These are phyloP conservation scores for Trifolium repens DNA, from an alignment of 306 rosid species.

Conservation along the genomic window DNA sequence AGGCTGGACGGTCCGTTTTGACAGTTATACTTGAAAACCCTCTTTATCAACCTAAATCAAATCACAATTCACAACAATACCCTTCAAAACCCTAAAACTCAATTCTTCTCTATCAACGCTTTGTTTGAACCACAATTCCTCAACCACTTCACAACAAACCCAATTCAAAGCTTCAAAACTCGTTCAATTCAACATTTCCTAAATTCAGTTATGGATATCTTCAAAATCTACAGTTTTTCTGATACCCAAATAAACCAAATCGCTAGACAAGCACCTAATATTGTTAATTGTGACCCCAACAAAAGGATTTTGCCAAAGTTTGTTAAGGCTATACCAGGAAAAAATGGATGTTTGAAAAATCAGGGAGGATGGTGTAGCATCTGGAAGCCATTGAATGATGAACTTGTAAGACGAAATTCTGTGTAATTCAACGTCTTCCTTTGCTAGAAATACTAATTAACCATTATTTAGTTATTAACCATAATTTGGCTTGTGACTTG, in stretches of 20 bases:
- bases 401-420: no score
- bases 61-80: no score
- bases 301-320: slow-evolving; percentile 17
- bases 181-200: slow-evolving; percentile 33
- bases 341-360: no score
- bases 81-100: no score
- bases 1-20: no score
- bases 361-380: no score
- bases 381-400: no score
- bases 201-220: background rate
- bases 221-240: slow-evolving; percentile 1
- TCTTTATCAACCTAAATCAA: background rate
- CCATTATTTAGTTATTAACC: background rate
- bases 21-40: background rate
- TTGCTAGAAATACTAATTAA: background rate
- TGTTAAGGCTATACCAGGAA: no score
- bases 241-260: background rate
- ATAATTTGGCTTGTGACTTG: background rate
- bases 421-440: background rate
- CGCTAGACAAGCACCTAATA: no score
- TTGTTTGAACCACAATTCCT: no score
- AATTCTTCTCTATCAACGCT: no score
- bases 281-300: background rate
- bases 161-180: slow-evolving; percentile 39
- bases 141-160: slow-evolving; percentile 6